Evolutionary conservation across 139 green algal genomes (phyloP).

Genomic region (Marvania coccoides): DNA sequence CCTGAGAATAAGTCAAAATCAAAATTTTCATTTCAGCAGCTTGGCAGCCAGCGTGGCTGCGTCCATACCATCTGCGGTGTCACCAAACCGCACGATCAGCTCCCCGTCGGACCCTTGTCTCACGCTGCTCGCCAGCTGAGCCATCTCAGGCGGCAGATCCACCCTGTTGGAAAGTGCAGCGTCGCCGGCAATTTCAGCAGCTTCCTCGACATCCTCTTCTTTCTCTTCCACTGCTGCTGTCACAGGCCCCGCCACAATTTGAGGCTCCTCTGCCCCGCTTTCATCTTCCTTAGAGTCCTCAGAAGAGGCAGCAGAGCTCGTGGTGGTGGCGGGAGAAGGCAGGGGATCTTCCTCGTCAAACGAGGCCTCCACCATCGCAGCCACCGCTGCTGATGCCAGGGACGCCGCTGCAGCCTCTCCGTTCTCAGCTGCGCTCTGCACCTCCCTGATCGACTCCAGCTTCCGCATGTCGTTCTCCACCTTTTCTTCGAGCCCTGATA

Average conservation of each 20-base stretch:
- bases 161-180: background rate
- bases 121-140: background rate
- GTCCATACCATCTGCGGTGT: background rate
- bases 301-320: too few relatives aligned
- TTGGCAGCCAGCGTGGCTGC: background rate
- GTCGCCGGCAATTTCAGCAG: background rate
- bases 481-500: too few relatives aligned
- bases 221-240: background rate
- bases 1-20: too few relatives aligned
- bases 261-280: too few relatives aligned
- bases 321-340: too few relatives aligned
- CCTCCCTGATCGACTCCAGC: too few relatives aligned
- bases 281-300: too few relatives aligned
- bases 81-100: background rate
- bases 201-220: background rate
- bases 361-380: background rate
- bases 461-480: too few relatives aligned
- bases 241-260: background rate
- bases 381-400: background rate
- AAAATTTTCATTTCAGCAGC: too few relatives aligned
- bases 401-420: too few relatives aligned
- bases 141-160: background rate
- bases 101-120: background rate
- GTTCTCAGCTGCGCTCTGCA: too few relatives aligned
- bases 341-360: background rate